Conservation (phyloP, 805 yeast species). For the Ogataea minuta region DNA sequence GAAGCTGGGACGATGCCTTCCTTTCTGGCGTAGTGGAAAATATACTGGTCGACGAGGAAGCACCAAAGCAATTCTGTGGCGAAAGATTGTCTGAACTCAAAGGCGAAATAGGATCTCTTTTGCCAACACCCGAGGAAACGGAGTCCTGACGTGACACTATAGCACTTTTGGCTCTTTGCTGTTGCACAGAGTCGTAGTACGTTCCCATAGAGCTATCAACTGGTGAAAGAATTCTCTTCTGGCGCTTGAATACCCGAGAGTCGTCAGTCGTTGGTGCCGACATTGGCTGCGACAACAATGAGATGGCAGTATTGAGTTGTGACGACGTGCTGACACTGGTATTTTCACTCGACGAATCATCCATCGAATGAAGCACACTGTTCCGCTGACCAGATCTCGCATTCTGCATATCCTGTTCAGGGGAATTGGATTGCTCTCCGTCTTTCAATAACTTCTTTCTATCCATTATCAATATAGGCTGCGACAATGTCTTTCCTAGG, state of each 20-base stretch:
- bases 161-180: slow-evolving; percentile 21
- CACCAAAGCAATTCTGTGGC: slow-evolving; percentile 29
- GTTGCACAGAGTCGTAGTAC: slow-evolving; percentile 27
- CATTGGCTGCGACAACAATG: slow-evolving; percentile 8
- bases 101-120: slow-evolving; percentile 33
- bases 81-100: slow-evolving; percentile 33
- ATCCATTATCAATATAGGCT: slow-evolving; percentile 89
- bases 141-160: slow-evolving; percentile 22
- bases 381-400: slow-evolving; percentile 19
- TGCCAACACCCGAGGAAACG: slow-evolving; percentile 19
- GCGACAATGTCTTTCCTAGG: slow-evolving; percentile 68
- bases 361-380: slow-evolving; percentile 27
- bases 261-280: slow-evolving; percentile 11
- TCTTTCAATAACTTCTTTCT: slow-evolving; percentile 65
- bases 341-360: slow-evolving; percentile 34
- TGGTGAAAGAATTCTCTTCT: slow-evolving; percentile 35
- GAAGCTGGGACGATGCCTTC: slow-evolving; percentile 13
- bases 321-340: slow-evolving; percentile 23
- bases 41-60: slow-evolving; percentile 33
- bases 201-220: slow-evolving; percentile 24
- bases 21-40: slow-evolving; percentile 35
- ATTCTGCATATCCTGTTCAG: slow-evolving; percentile 7
- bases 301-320: slow-evolving; percentile 6
- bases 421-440: slow-evolving; percentile 33
- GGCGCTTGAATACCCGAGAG: slow-evolving; percentile 25